Evolutionary conservation across 768 basidiomycete species (phyloP), one percentile per base, ranked within the genome.

Genomic region (Mycena alexandri): DNA sequence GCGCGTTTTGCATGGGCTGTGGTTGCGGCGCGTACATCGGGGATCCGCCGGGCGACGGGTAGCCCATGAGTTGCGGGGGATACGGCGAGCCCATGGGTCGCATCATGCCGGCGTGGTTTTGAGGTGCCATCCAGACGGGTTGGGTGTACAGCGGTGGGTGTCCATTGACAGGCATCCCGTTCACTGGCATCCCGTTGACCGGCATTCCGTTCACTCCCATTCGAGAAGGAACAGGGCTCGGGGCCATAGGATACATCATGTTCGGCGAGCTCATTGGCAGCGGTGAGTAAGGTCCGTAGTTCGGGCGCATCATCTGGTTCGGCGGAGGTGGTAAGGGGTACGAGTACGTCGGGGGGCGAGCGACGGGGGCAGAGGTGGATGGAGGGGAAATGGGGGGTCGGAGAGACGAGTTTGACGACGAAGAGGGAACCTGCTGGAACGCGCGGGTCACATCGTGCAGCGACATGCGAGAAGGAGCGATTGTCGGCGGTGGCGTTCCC

Each of bases 391-490:
- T 79, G 2, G 87, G 79, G 36, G 85, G 79, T 67, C 88, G 84
- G 68, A 83, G 85, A 42, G 84, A 74, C 50, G 84, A 78, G 52
- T 75, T 85, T 14, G 85, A 76, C 16, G 85, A 77, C 3, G 92
- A 83, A 11, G 87, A 80, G 4, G 93, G 93, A 29, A 95, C 94
- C 78, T 90, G 90, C 74, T 95, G 94, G 80, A 95, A 95, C 22
- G 93, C 93, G 64, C 92, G 88, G 14, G 91, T 93, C 38, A 94
- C 93, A 61, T 95, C 94, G 63, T 90, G 89, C 43, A 91, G 79
- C 4, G 93, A 93, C 88, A 94, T 92, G 44, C 92, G 88, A 19
- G 90, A 90, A 25, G 92, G 86, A 24, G 86, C 82, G 29, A 85
- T 79, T 22, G 81, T 78, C 24, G 91, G 89, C 16, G 92, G 92